Evolutionary conservation across 768 basidiomycete species (phyloP), one percentile per base, ranked within the genome.

Genomic region (Peribolospora baueri): DNA sequence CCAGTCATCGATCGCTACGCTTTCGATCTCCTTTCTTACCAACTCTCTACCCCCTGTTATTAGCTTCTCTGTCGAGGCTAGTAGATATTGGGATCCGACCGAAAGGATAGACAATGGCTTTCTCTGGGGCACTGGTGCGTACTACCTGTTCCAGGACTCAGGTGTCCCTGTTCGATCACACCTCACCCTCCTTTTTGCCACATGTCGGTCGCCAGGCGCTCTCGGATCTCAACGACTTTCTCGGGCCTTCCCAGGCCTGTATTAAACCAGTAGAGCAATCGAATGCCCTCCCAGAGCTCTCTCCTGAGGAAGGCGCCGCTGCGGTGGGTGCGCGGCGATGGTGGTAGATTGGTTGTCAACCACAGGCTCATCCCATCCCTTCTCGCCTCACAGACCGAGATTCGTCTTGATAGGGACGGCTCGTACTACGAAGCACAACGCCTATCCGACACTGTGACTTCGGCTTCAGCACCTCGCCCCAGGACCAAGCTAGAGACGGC

Each of bases 171-270:
- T 36, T 43, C 11, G 11, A 55, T 42, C 14, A 38, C 37, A n/a
- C 51, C 49, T 47, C 11, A 42, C 42, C 51, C 40, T 42, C 42
- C 52, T 54, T 42, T 50, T 60, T 56, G 57, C 59, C 39, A 50
- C 57, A 45, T 37, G 49, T 43, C 10, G 25, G 39, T 37, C 41
- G 41, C 53, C 58, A 88, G 85, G 88, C 82, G 7, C 70, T 95
- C 50, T 86, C 85, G 14, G 90, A 91, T 68, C 74, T 97, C 51
- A 95, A 95, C 66, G 93, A 97, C 68, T 98, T 88, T 67, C 84
- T 98, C 47, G 82, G 85, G 0, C 93, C 93, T 2, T 82, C 87
- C 1, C 91, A 95, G 69, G 83, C 83, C 14, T 98, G 93, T 68
- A 95, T 97, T 69, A 93, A 95, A 64, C 91, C 93, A 0, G 86